Evolutionary conservation across 1,284 basidiomycete species (phyloP).

Genomic region (Cutaneotrichosporon cyanovorans): DNA sequence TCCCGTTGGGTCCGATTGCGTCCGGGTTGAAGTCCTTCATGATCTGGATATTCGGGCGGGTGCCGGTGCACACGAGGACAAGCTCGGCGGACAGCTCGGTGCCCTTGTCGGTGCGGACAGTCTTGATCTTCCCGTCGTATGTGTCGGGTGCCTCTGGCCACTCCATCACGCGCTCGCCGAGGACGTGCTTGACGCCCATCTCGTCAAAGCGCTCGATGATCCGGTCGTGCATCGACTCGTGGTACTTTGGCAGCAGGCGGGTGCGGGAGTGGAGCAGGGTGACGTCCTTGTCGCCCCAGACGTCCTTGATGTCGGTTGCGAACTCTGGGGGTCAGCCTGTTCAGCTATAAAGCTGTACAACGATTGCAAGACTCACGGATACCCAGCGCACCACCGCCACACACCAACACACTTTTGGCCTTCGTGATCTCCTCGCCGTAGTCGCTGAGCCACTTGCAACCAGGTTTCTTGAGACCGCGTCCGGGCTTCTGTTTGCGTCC

Average conservation of each 20-base stretch:
- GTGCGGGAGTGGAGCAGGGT: slow-evolving; percentile 49
- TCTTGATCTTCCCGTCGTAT: slow-evolving; percentile 31
- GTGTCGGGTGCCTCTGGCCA: slow-evolving; percentile 33
- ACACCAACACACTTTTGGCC: slow-evolving; percentile 45
- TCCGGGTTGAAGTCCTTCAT: slow-evolving; percentile 38
- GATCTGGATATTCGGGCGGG: slow-evolving; percentile 60
- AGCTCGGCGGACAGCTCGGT: slow-evolving; percentile 58
- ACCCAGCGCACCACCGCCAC: slow-evolving; percentile 48
- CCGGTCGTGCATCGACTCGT: slow-evolving; percentile 44
- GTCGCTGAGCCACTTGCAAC: slow-evolving; percentile 23
- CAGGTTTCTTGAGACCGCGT: slow-evolving; percentile 35
- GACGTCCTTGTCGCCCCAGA: slow-evolving; percentile 44
- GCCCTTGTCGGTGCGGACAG: slow-evolving; percentile 55
- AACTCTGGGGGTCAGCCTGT: slow-evolving; percentile 35
- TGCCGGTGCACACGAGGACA: slow-evolving; percentile 68
- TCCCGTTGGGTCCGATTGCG: slow-evolving; percentile 49
- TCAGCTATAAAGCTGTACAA: not conserved
- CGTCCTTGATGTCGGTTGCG: slow-evolving; percentile 48
- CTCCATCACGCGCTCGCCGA: slow-evolving; percentile 45
- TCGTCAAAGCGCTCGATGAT: slow-evolving; percentile 38
- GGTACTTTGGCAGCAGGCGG: slow-evolving; percentile 47
- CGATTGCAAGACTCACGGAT: slow-evolving; percentile 47
- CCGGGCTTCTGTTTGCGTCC: slow-evolving; percentile 12
- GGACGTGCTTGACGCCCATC: slow-evolving; percentile 45
- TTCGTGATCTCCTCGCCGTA: slow-evolving; percentile 31